Evolutionary conservation across 257 asterid species (phyloP).

Genomic region (Handroanthus guayacan): DNA sequence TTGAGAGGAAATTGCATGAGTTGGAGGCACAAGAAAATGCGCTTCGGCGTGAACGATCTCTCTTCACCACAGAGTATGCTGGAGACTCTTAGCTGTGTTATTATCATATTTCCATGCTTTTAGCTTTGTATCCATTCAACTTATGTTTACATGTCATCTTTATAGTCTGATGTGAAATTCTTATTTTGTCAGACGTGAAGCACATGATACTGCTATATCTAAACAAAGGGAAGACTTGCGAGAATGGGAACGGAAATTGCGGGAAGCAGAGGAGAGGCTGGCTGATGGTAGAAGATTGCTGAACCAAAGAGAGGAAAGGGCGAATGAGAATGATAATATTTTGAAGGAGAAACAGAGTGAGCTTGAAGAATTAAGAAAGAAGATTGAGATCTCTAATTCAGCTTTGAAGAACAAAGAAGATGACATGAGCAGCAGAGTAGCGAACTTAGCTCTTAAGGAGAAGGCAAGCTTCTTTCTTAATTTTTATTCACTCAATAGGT

Average conservation of each 20-base stretch:
- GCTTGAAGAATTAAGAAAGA: constrained; percentile 72
- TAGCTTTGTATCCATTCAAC: background rate
- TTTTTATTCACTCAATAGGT: constrained; percentile 3
- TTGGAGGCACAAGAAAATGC: constrained; percentile 79
- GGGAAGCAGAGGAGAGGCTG: constrained; percentile 85
- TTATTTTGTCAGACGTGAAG: constrained; percentile 64
- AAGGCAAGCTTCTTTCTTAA: constrained; percentile 56
- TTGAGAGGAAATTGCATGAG: constrained; percentile 77
- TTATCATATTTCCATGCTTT: constrained; percentile 22
- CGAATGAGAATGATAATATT: constrained; percentile 75
- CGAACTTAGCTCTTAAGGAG: constrained; percentile 66
- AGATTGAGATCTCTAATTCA: constrained; percentile 63
- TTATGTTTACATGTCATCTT: constrained; percentile 18
- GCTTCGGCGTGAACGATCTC: constrained; percentile 77
- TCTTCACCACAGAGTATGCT: constrained; percentile 76
- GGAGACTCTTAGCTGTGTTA: constrained; percentile 20
- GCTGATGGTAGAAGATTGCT: constrained; percentile 86
- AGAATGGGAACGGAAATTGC: constrained; percentile 87
- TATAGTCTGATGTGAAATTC: constrained; percentile 33
- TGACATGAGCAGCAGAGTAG: constrained; percentile 65
- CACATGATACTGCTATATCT: constrained; percentile 64
- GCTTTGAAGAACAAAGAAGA: constrained; percentile 80
- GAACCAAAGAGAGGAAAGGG: constrained; percentile 92
- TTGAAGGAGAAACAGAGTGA: constrained; percentile 76
- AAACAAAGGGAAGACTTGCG: constrained; percentile 90